Conservation (phyloP, 306 rosid genomes). For the Delonix regia region DNA sequence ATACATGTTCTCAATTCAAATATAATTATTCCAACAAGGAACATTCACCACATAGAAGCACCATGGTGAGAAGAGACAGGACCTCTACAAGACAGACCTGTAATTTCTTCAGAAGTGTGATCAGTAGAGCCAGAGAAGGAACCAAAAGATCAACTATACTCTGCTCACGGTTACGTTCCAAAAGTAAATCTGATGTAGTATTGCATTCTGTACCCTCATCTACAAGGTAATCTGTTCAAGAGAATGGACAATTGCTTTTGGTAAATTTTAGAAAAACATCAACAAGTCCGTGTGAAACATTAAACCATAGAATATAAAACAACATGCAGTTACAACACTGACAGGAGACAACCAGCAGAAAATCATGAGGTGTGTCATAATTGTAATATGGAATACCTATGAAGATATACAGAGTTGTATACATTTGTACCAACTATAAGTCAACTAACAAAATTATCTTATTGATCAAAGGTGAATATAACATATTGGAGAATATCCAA, state of each 20-base stretch:
- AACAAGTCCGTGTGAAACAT: background rate
- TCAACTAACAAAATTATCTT: background rate
- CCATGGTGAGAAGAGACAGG: background rate
- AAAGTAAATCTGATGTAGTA: slow-evolving; percentile 82
- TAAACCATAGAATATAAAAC: background rate
- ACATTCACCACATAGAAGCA: slow-evolving; percentile 10
- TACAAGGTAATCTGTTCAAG: slow-evolving; percentile 88
- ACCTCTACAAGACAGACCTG: slow-evolving; percentile 61
- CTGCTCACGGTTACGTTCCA: slow-evolving; percentile 91
- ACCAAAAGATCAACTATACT: slow-evolving; percentile 89
- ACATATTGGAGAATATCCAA: background rate
- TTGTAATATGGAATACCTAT: background rate
- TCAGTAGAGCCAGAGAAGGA: slow-evolving; percentile 76
- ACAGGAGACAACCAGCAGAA: background rate
- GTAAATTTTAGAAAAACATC: slow-evolving; percentile 23
- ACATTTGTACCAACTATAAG: background rate
- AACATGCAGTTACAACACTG: background rate
- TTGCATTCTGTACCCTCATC: slow-evolving; percentile 99
- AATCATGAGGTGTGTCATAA: background rate
- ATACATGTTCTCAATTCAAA: slow-evolving; percentile 10
- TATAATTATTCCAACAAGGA: slow-evolving; percentile 3
- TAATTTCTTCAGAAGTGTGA: slow-evolving; percentile 77
- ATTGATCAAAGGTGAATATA: background rate
- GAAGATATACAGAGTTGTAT: background rate
- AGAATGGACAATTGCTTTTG: slow-evolving; percentile 33